Conservation (phyloP, 1,139 yeast genomes). For the Taphrina populina region DNA sequence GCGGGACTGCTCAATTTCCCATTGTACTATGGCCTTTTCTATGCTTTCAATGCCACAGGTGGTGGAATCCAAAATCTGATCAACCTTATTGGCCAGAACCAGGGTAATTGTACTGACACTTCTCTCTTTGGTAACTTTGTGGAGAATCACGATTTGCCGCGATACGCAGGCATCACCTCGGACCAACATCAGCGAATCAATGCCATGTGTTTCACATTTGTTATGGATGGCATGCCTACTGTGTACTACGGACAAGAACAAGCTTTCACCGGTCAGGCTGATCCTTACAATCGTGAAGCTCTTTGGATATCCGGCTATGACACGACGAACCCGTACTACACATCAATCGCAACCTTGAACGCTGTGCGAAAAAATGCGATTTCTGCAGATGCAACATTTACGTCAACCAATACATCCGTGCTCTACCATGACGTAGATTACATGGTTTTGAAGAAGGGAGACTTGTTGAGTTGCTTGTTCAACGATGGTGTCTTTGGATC, state of each 20-base stretch:
- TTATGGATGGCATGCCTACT: conserved; percentile 36
- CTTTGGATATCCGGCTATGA: conserved; percentile 36
- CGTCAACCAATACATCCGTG: conserved; percentile 2
- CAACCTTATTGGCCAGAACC: conserved; percentile 22
- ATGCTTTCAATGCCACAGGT: conserved; percentile 35
- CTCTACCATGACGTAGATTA: conserved; percentile 22
- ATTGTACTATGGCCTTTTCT: conserved; percentile 30
- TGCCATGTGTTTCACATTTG: conserved; percentile 31
- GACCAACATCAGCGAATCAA: conserved; percentile 33
- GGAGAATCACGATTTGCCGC: conserved; percentile 37
- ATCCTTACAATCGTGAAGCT: conserved; percentile 37
- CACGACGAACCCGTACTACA: conserved; percentile 34
- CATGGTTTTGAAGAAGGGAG: conserved; percentile 24
- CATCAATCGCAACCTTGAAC: conserved; percentile 28
- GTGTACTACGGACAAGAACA: conserved; percentile 38
- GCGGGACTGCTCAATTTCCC: conserved; percentile 36
- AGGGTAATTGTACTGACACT: conserved; percentile 31
- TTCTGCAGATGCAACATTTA: conserved; percentile 24
- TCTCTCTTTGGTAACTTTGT: conserved; percentile 32
- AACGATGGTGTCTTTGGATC: conserved; percentile 32
- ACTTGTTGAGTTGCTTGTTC: conserved; percentile 26
- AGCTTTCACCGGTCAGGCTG: conserved; percentile 34
- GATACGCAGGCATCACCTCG: conserved; percentile 34
- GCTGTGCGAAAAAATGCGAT: conserved; percentile 32
- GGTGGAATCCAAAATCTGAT: conserved; percentile 34